phyloP scores from a whole-genome alignment of 2,329 filamentous ascomycete species.

The Colletotrichum orchidophilum region DNA sequence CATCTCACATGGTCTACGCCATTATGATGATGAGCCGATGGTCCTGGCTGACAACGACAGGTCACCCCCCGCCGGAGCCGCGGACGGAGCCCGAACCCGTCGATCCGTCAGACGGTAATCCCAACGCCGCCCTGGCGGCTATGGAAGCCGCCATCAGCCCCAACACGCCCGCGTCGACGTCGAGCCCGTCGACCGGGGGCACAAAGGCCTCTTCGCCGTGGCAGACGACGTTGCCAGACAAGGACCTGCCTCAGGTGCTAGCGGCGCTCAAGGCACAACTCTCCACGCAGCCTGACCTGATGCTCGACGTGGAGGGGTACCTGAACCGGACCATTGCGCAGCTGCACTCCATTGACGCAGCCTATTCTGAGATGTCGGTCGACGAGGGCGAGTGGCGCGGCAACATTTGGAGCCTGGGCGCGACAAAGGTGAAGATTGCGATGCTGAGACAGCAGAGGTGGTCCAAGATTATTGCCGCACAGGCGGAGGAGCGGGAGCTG shows the following conservation, averaged over 20 bases:
- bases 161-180: not conserved
- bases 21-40: constrained; percentile 61
- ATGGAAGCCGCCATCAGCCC: constrained; percentile 25
- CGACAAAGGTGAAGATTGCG: constrained; percentile 57
- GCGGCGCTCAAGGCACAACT: constrained; percentile 52
- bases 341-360: constrained; percentile 54
- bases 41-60: constrained; percentile 52
- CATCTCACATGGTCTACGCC: constrained; percentile 59
- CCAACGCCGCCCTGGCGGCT: constrained; percentile 7
- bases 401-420: constrained; percentile 59
- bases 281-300: constrained; percentile 53
- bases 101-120: constrained; percentile 1
- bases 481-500: not conserved
- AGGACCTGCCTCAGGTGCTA: constrained; percentile 49
- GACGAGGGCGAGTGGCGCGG: constrained; percentile 49
- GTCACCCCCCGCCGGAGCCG: too few relatives aligned
- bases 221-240: constrained; percentile 4
- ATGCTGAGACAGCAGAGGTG: constrained; percentile 57
- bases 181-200: not conserved
- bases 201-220: not conserved
- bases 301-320: constrained; percentile 55
- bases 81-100: not conserved
- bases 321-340: constrained; percentile 51
- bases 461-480: constrained; percentile 52
- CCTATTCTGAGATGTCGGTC: constrained; percentile 43